Percentiles rank a stretch among this genome's conserved stretches.
phyloP scores from a whole-genome alignment of 108 stramenopile genomes.

The Epithemia pelagica region DNA sequence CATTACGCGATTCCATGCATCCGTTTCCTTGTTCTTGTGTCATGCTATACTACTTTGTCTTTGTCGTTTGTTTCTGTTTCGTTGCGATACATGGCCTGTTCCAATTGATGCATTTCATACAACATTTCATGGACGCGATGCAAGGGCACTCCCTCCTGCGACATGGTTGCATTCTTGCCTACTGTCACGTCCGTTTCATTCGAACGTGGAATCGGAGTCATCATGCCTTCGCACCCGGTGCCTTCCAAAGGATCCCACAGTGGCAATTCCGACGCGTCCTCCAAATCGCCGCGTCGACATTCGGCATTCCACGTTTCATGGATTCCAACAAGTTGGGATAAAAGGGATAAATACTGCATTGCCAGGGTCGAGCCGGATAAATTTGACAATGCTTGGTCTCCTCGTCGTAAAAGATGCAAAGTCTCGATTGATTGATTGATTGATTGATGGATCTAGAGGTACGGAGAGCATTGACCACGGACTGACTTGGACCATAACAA shows the following conservation, averaged over 20 bases:
- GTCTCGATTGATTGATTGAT: neutral
- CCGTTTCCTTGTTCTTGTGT: too few relatives aligned
- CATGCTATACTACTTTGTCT: too few relatives aligned
- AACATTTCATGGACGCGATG: neutral
- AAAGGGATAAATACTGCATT: constrained; percentile 60
- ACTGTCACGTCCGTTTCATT: neutral
- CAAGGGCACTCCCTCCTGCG: neutral
- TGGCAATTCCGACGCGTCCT: constrained; percentile 9
- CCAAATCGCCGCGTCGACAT: constrained; percentile 31
- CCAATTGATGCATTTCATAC: neutral
- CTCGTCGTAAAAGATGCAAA: too few relatives aligned
- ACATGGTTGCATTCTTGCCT: neutral
- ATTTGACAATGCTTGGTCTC: constrained; percentile 35
- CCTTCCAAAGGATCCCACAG: constrained; percentile 45
- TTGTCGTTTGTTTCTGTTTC: too few relatives aligned
- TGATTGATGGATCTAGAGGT: too few relatives aligned
- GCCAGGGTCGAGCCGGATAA: constrained; percentile 43
- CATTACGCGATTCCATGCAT: too few relatives aligned
- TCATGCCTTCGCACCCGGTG: constrained; percentile 62
- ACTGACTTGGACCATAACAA: too few relatives aligned
- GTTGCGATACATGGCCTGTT: neutral
- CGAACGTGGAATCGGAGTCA: neutral
- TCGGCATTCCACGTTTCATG: constrained; percentile 38
- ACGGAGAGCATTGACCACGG: too few relatives aligned
- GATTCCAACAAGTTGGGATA: constrained; percentile 43